Evolutionary conservation across 1,139 yeast species (phyloP), one percentile per base, ranked within the genome.

Genomic region (Pichia sp.): DNA sequence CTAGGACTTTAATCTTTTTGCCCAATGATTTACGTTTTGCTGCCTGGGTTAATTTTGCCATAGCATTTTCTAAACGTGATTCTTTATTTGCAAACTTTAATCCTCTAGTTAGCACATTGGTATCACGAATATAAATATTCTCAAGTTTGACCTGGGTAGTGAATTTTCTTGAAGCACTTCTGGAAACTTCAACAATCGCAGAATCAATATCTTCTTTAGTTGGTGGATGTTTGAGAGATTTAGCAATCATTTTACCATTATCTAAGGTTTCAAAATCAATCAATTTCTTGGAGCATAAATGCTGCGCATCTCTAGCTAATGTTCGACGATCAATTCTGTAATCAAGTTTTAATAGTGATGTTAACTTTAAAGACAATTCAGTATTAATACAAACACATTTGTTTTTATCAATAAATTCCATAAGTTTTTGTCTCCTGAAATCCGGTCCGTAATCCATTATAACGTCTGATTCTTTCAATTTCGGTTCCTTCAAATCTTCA

Each of bases 251-350:
- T 39, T 30, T 36, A n/a, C n/a, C n/a, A n/a, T n/a, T n/a, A n/a
- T n/a, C n/a, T n/a, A n/a, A n/a, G n/a, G n/a, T n/a, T n/a, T 43
- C 41, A 8, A 37, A 27, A 24, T 30, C 29, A 36, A 48, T 33
- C 29, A 42, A 23, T 39, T 68, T 61, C 55, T 63, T 47, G 55
- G 58, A 31, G 50, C 56, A 51, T 30, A 61, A 45, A 8, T 22
- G 8, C 1, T 22, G 28, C 1, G 74, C 67, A 55, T 76, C 82
- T 40, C 76, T 64, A 1, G 67, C 66, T 7, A 76, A 47, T 0
- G 82, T 77, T 47, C 70, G 71, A 45, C 66, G 63, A 55, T 76
- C 82, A 3, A 78, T 70, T 0, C 55, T 47, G 11, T 76, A 71
- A 3, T 62, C 56, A 25, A 58, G 61, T 3, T 66, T 67, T 40